A percentile compares a stretch with the other conserved stretches of the same genome.
These are phyloP conservation scores for Herpotrichia juniperi DNA, from an alignment of 2,329 filamentous ascomycete genomes.

Conservation along the genomic window DNA sequence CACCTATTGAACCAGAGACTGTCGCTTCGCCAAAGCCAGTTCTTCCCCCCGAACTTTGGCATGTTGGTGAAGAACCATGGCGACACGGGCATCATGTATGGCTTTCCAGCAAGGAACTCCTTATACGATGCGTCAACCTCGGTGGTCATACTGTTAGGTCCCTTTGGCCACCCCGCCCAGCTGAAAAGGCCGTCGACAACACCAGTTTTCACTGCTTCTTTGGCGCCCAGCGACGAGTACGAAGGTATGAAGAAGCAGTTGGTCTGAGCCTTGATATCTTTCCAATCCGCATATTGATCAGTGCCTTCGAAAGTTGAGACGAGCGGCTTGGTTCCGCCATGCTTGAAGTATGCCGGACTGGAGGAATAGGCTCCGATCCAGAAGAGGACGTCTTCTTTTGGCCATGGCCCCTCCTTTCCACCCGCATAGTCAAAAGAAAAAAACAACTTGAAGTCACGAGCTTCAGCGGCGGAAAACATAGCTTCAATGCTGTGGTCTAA, in stretches of 20 bases:
- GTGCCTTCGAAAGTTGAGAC: slow-evolving; percentile 62
- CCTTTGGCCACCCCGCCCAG: slow-evolving; percentile 59
- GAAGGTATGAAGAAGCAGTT: slow-evolving; percentile 36
- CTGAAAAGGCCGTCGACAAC: slow-evolving; percentile 56
- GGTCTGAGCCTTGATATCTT: slow-evolving; percentile 47
- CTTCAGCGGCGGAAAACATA: slow-evolving; percentile 33
- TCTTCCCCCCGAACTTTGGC: slow-evolving; percentile 60
- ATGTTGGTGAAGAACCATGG: slow-evolving; percentile 64
- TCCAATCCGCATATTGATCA: slow-evolving; percentile 51
- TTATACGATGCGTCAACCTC: slow-evolving; percentile 49
- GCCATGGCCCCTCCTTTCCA: slow-evolving; percentile 7
- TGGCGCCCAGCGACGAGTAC: neutral
- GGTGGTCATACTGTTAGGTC: slow-evolving; percentile 58
- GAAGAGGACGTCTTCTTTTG: slow-evolving; percentile 4
- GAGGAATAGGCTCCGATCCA: neutral
- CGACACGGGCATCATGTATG: slow-evolving; percentile 57
- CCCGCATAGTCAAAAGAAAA: slow-evolving; percentile 51
- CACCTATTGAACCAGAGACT: slow-evolving; percentile 62
- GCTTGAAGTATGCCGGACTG: neutral
- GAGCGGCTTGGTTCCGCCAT: slow-evolving; percentile 27
- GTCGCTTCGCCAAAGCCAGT: slow-evolving; percentile 69
- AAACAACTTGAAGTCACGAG: slow-evolving; percentile 45
- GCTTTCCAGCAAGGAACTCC: slow-evolving; percentile 48
- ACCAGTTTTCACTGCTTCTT: neutral
- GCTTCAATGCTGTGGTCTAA: no score